A percentile compares a stretch with the other conserved stretches of the same genome.
Conservation (phyloP, 2,329 filamentous ascomycete species). For the Tolypocladium paradoxum region DNA sequence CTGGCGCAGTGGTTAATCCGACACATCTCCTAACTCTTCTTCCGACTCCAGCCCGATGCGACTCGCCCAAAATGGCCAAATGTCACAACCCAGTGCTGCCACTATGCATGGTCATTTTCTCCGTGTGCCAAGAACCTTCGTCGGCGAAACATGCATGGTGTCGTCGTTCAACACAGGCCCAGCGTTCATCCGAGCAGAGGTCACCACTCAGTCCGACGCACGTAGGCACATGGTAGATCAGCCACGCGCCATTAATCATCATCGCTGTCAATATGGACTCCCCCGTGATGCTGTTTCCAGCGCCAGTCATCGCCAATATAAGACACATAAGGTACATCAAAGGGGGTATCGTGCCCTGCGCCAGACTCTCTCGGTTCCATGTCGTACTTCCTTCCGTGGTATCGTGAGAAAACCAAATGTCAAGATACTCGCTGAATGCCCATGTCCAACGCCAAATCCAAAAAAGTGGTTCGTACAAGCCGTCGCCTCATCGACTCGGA, state of each 20-base stretch:
- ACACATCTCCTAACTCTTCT: not conserved
- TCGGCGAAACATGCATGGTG: not conserved
- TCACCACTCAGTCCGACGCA: not conserved
- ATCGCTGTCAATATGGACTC: not conserved
- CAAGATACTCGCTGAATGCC: slow-evolving; percentile 4
- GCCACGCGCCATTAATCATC: not conserved
- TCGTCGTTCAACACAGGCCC: not conserved
- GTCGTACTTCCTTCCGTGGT: slow-evolving; percentile 2
- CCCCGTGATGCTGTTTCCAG: not conserved
- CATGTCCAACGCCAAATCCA: slow-evolving; percentile 1
- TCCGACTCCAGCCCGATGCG: not conserved
- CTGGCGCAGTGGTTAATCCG: too few species aligned
- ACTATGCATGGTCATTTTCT: not conserved
- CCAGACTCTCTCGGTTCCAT: slow-evolving; percentile 2
- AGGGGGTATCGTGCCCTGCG: slow-evolving; percentile 9
- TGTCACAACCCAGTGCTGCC: not conserved
- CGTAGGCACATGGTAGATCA: not conserved
- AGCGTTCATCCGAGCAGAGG: not conserved
- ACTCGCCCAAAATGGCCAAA: not conserved
- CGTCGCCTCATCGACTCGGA: slow-evolving; percentile 2
- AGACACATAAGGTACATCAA: not conserved
- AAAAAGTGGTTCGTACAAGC: not conserved
- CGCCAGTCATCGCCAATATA: not conserved
- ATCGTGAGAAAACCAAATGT: slow-evolving; percentile 7
- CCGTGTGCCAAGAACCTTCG: not conserved